phyloP scores from a whole-genome alignment of 2,329 filamentous ascomycete species.

The Aureobasidium sp. region DNA sequence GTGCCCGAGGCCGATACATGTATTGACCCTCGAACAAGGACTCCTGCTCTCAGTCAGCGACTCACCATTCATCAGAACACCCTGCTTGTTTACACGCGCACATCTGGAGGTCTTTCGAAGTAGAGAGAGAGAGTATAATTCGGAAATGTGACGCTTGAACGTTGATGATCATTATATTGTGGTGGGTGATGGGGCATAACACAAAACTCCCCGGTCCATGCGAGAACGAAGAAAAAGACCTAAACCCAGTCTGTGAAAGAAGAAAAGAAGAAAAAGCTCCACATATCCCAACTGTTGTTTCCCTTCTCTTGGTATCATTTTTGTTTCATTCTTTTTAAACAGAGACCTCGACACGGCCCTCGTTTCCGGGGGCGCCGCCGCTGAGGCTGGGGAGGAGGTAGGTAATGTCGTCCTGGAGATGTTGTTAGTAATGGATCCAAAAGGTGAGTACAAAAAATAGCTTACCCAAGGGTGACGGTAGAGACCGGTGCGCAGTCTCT shows the following conservation, averaged over 20 bases:
- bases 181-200: not conserved
- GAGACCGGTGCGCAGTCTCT: slow-evolving; percentile 94
- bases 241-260: slow-evolving; percentile 4
- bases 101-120: not conserved
- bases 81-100: not conserved
- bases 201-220: slow-evolving; percentile 6
- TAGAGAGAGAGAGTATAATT: not conserved
- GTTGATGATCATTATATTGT: slow-evolving; percentile 11
- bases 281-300: slow-evolving; percentile 5
- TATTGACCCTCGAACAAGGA: too few species aligned
- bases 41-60: not conserved
- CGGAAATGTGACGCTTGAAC: slow-evolving; percentile 2
- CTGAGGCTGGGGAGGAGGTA: slow-evolving; percentile 79
- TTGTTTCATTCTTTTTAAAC: slow-evolving; percentile 8
- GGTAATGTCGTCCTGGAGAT: slow-evolving; percentile 87
- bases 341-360: slow-evolving; percentile 79
- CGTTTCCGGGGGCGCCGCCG: slow-evolving; percentile 61
- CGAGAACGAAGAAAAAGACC: slow-evolving; percentile 5
- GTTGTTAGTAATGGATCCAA: not conserved
- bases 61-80: not conserved
- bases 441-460: not conserved
- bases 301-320: slow-evolving; percentile 11
- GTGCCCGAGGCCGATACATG: too few species aligned
- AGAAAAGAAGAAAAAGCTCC: slow-evolving; percentile 3
- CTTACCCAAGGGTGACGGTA: slow-evolving; percentile 68